These are phyloP conservation scores for Zygosaccharomyces bailii DNA, from an alignment of 805 yeast species.

Conservation along the genomic window DNA sequence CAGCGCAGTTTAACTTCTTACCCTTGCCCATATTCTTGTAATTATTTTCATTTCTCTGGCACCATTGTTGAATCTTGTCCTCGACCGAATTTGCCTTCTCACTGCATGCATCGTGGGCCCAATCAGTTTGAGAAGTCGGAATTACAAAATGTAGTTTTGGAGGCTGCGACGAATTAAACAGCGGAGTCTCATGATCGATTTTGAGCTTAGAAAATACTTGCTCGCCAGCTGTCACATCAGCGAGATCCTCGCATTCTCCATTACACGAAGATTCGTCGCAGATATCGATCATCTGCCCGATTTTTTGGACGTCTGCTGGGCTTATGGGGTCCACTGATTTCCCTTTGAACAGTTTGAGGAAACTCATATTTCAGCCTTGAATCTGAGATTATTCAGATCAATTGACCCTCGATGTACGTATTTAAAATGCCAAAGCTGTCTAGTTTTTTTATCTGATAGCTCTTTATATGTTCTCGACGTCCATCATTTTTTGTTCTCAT, in stretches of 20 bases:
- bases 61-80: conserved; percentile 42
- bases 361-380: conserved; percentile 8
- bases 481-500: neutral
- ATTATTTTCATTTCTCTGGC: conserved; percentile 27
- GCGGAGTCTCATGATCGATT: conserved; percentile 37
- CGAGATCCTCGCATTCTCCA: conserved; percentile 27
- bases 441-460: no score
- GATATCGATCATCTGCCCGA: conserved; percentile 20
- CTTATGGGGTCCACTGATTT: conserved; percentile 7
- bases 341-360: conserved; percentile 10
- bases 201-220: conserved; percentile 24
- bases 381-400: no score
- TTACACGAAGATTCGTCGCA: conserved; percentile 24
- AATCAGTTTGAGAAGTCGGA: conserved; percentile 80
- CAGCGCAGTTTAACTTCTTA: conserved; percentile 33
- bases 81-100: conserved; percentile 47
- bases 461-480: neutral
- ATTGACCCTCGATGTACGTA: neutral
- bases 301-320: conserved; percentile 16
- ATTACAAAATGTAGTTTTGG: conserved; percentile 71
- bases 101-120: conserved; percentile 70
- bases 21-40: conserved; percentile 33
- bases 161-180: conserved; percentile 71
- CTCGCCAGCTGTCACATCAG: conserved; percentile 30
- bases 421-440: no score